phyloP scores from a whole-genome alignment of 78 protist species.

The Polysphondylium violaceum region DNA sequence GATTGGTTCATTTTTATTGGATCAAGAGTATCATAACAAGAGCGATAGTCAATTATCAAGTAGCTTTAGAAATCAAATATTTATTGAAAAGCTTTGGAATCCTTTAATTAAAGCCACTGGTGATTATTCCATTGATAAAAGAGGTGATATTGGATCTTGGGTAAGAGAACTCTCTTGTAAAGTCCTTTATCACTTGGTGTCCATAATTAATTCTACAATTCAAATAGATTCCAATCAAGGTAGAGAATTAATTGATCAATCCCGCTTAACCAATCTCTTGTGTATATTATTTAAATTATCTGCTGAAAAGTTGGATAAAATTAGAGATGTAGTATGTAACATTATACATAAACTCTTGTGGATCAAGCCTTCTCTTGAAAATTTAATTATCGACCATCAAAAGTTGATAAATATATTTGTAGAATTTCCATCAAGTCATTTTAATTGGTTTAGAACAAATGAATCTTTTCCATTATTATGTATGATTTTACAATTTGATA shows the following conservation, averaged over 20 bases:
- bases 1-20: constrained; percentile 3
- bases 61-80: background rate
- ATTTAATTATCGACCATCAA: background rate
- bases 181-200: constrained; percentile 5
- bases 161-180: constrained; percentile 82
- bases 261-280: background rate
- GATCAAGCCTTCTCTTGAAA: background rate
- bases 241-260: background rate
- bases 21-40: background rate
- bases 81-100: constrained; percentile 4
- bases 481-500: constrained; percentile 1
- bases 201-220: no score
- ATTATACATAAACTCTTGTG: constrained; percentile 1
- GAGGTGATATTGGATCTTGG: constrained; percentile 89
- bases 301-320: constrained; percentile 63
- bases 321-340: constrained; percentile 33
- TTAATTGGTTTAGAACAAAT: constrained; percentile 55
- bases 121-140: constrained; percentile 77
- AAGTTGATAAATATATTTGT: constrained; percentile 4
- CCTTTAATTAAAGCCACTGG: constrained; percentile 16
- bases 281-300: constrained; percentile 34
- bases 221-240: no score
- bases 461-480: constrained; percentile 51
- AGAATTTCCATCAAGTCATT: background rate
- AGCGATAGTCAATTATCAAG: background rate